A percentile compares a stretch with the other conserved stretches of the same genome.
Evolutionary conservation across 176 grass and related monocot species (phyloP).

Genomic region (Cenchrus americanus): DNA sequence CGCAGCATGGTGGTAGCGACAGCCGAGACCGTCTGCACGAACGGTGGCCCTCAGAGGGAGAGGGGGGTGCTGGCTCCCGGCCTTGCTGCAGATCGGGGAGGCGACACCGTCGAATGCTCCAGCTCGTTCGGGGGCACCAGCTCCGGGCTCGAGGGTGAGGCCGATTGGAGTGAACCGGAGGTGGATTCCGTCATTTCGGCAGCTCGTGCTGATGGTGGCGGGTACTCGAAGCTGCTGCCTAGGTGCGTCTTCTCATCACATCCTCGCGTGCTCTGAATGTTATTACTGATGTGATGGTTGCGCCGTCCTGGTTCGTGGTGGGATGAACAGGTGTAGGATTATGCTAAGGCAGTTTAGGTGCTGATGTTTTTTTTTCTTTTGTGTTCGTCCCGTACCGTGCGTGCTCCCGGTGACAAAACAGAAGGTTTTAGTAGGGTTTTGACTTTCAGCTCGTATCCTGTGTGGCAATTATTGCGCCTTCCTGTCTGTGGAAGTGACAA

Average conservation of each 20-base stretch:
- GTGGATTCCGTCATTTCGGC: slow-evolving; percentile 61
- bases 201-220: slow-evolving; percentile 22
- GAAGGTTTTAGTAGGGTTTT: slow-evolving; percentile 1
- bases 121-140: slow-evolving; percentile 79
- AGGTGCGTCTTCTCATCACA: slow-evolving; percentile 55
- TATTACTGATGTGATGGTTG: slow-evolving; percentile 14
- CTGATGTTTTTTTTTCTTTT: not conserved
- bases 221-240: slow-evolving; percentile 18
- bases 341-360: slow-evolving; percentile 7
- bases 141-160: slow-evolving; percentile 55
- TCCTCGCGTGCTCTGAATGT: slow-evolving; percentile 19
- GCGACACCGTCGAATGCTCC: slow-evolving; percentile 68
- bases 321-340: not conserved
- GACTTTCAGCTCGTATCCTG: not conserved
- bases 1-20: not conserved
- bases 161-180: slow-evolving; percentile 51
- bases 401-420: not conserved
- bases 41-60: not conserved
- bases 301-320: not conserved
- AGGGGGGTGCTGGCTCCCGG: not conserved
- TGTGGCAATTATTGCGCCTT: slow-evolving; percentile 5
- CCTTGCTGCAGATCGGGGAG: slow-evolving; percentile 22
- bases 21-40: not conserved
- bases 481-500: not conserved
- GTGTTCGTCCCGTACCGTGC: not conserved